A percentile compares a stretch with the other conserved stretches of the same genome.
phyloP scores from a whole-genome alignment of 2,329 filamentous ascomycete genomes.

The Alternaria brassicae region DNA sequence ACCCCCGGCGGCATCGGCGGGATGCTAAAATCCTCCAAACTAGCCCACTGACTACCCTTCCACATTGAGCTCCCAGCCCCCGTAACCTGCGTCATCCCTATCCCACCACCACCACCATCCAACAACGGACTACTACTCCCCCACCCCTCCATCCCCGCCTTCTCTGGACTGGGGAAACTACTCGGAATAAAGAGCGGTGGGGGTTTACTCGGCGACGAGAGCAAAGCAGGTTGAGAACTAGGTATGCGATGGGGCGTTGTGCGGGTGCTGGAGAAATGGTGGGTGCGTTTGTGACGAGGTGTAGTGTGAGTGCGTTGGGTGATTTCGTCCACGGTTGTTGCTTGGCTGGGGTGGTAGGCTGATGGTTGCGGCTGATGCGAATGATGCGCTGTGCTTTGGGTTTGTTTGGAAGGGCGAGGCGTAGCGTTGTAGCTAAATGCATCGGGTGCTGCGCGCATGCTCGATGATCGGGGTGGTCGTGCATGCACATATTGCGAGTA shows the following conservation, averaged over 20 bases:
- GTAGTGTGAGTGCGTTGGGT: conserved; percentile 25
- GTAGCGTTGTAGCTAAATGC: conserved; percentile 39
- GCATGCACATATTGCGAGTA: conserved; percentile 43
- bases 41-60: conserved; percentile 27
- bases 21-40: conserved; percentile 45
- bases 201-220: conserved; percentile 31
- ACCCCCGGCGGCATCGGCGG: conserved; percentile 36
- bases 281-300: conserved; percentile 24
- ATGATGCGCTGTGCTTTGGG: not conserved
- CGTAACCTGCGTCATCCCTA: conserved; percentile 16
- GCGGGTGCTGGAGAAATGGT: conserved; percentile 21
- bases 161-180: conserved; percentile 43
- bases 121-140: conserved; percentile 40
- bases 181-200: conserved; percentile 44
- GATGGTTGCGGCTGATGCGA: conserved; percentile 1
- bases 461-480: conserved; percentile 29
- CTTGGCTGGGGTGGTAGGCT: conserved; percentile 36
- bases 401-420: conserved; percentile 14
- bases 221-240: conserved; percentile 24
- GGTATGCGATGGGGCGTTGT: conserved; percentile 34
- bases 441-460: conserved; percentile 37
- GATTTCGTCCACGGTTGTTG: conserved; percentile 43
- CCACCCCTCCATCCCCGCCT: too few relatives aligned
- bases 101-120: not conserved
- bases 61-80: not conserved